Conservation (phyloP, 2,329 filamentous ascomycete species). For the Aspergillus terreus region DNA sequence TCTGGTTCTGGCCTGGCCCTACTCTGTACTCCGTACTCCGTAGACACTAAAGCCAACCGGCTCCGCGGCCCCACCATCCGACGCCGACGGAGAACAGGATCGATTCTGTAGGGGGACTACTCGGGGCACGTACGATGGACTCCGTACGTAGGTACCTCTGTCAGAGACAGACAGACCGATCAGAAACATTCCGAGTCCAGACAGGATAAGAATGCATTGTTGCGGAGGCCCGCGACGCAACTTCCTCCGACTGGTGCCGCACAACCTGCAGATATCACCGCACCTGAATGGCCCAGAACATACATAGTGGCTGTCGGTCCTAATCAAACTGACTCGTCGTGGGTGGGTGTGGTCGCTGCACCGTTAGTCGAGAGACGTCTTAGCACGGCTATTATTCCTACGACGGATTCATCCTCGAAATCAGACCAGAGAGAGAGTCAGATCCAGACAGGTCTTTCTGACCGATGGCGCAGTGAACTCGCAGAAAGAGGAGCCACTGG, state of each 20-base stretch:
- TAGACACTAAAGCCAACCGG: constrained; percentile 9
- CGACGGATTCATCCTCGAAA: background rate
- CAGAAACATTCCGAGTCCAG: background rate
- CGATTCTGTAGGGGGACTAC: background rate
- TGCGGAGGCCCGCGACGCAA: background rate
- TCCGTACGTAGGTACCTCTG: background rate
- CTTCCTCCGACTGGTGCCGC: background rate
- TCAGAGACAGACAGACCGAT: background rate
- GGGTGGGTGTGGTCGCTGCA: background rate
- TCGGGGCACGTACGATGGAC: background rate
- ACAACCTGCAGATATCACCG: constrained; percentile 3
- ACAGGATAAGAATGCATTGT: background rate
- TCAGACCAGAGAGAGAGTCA: too few species aligned
- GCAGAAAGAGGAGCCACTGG: constrained; percentile 4
- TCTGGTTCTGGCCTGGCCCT: too few species aligned
- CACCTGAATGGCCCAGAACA: constrained; percentile 1
- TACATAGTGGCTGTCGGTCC: constrained; percentile 5
- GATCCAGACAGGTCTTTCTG: background rate
- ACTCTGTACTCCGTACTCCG: too few species aligned
- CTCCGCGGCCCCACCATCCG: constrained; percentile 30
- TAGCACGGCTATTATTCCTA: too few species aligned
- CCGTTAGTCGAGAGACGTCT: background rate
- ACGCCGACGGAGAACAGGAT: constrained; percentile 9
- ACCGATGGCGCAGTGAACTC: background rate
- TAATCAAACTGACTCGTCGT: constrained; percentile 11